Conservation (phyloP, 495 filamentous ascomycete genomes). For the Penicillium cataractarum region DNA sequence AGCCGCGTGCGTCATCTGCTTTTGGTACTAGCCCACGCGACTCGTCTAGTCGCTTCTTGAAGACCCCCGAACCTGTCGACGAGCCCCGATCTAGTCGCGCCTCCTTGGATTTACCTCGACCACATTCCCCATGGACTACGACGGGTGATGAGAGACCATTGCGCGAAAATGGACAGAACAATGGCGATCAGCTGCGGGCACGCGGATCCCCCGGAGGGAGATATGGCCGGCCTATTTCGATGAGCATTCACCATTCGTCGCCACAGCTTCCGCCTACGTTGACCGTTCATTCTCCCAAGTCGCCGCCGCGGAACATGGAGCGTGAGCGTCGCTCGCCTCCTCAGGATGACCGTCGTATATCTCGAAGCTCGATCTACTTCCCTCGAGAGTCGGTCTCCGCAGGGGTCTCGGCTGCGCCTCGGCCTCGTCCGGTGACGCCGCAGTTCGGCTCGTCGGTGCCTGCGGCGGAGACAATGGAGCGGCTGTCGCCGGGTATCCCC, state of each 20-base stretch:
- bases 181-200: slow-evolving; percentile 33
- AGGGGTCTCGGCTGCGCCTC: slow-evolving; percentile 47
- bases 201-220: slow-evolving; percentile 35
- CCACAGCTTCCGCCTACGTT: slow-evolving; percentile 69
- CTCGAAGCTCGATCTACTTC: slow-evolving; percentile 32
- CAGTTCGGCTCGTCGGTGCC: slow-evolving; percentile 54
- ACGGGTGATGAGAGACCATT: slow-evolving; percentile 36
- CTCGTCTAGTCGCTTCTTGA: slow-evolving; percentile 38
- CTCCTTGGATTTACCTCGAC: slow-evolving; percentile 57
- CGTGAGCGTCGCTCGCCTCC: slow-evolving; percentile 16
- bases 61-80: slow-evolving; percentile 44
- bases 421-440: slow-evolving; percentile 49
- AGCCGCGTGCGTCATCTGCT: slow-evolving; percentile 33
- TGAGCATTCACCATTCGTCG: slow-evolving; percentile 56
- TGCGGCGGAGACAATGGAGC: slow-evolving; percentile 51
- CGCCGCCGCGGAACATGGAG: slow-evolving; percentile 59
- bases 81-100: slow-evolving; percentile 52
- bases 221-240: slow-evolving; percentile 51
- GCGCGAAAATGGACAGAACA: slow-evolving; percentile 25
- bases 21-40: slow-evolving; percentile 36
- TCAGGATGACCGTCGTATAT: slow-evolving; percentile 28
- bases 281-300: slow-evolving; percentile 73
- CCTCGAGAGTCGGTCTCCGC: slow-evolving; percentile 36
- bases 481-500: slow-evolving; percentile 52
- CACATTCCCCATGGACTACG: slow-evolving; percentile 45